A percentile compares a stretch with the other conserved stretches of the same genome.
phyloP scores from a whole-genome alignment of 73 alveolate genomes.

The Durusdinium trenchii region DNA sequence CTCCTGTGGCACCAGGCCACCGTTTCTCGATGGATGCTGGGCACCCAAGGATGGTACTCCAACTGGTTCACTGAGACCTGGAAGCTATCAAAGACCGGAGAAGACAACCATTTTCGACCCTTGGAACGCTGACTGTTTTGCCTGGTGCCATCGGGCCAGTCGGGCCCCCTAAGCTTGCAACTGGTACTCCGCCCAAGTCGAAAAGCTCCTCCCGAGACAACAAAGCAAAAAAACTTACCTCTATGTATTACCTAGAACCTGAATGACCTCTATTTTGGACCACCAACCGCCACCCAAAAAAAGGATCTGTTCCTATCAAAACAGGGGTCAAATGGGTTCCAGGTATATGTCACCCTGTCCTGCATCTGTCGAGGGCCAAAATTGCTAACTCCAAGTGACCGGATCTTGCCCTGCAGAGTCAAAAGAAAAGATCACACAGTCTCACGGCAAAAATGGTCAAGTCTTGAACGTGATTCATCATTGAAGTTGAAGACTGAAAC shows the following conservation, averaged over 20 bases:
- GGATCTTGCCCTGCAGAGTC: slow-evolving; percentile 59
- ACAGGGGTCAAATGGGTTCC: neutral
- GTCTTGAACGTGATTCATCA: no score
- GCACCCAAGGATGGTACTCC: slow-evolving; percentile 96
- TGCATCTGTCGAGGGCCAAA: slow-evolving; percentile 95
- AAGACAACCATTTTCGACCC: no score
- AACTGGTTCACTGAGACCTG: slow-evolving; percentile 85
- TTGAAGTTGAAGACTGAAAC: neutral
- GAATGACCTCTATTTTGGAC: neutral
- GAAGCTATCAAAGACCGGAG: no score
- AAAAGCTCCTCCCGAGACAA: slow-evolving; percentile 31
- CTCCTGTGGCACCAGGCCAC: slow-evolving; percentile 89
- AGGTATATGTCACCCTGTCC: slow-evolving; percentile 1
- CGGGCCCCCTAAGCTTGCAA: neutral
- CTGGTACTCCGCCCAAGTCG: slow-evolving; percentile 82
- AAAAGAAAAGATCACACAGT: neutral
- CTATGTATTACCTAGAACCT: no score
- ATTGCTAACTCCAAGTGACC: slow-evolving; percentile 88
- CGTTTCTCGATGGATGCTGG: slow-evolving; percentile 59
- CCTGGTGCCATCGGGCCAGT: neutral
- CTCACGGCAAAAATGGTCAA: no score
- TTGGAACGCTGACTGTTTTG: no score
- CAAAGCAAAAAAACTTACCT: neutral
- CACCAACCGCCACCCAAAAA: neutral
- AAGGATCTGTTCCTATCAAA: neutral